phyloP scores from a whole-genome alignment of 73 alveolate genomes.

The Paraurostyla sp. region DNA sequence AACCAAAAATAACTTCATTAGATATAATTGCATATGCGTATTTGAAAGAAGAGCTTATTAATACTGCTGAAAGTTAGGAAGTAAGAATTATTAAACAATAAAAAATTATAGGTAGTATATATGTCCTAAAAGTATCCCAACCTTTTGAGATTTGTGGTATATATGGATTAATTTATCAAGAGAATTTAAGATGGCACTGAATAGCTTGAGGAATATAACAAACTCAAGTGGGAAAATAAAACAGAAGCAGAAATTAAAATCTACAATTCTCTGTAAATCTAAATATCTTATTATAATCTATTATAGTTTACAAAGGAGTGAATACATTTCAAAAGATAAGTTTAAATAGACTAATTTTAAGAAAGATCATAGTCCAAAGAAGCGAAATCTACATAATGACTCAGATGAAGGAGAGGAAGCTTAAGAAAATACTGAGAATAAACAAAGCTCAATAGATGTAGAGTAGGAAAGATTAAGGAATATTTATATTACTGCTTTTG shows the following conservation, averaged over 20 bases:
- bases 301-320: not conserved
- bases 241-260: not conserved
- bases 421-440: not conserved
- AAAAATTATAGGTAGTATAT: not conserved
- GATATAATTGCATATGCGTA: constrained; percentile 50
- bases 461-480: not conserved
- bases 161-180: too few species aligned
- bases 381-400: not conserved
- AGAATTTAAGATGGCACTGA: too few species aligned
- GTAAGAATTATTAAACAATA: too few species aligned
- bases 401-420: not conserved
- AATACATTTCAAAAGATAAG: not conserved
- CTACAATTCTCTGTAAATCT: constrained; percentile 10
- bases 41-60: constrained; percentile 30
- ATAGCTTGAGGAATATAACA: not conserved
- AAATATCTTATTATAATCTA: not conserved
- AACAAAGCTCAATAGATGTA: not conserved
- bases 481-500: not conserved
- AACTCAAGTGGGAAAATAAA: not conserved
- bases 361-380: too few species aligned
- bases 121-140: not conserved
- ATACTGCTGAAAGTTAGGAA: not conserved
- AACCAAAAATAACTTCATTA: constrained; percentile 2
- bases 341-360: not conserved
- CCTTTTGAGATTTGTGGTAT: not conserved